Conservation (phyloP, 768 basidiomycete species). For the Myochromella boudieri region DNA sequence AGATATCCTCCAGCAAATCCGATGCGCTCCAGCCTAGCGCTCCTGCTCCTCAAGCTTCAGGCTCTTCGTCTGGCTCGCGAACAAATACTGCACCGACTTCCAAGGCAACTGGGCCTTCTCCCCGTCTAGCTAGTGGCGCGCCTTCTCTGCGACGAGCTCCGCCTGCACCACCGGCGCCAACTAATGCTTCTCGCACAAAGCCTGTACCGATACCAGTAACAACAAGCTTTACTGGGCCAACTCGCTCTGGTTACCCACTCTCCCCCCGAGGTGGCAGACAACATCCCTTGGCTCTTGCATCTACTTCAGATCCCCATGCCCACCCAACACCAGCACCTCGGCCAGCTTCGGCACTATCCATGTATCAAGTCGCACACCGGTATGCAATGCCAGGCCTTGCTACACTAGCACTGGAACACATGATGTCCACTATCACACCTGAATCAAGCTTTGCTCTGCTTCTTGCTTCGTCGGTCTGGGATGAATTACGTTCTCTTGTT, state of each 20-base stretch:
- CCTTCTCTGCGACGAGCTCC: conserved; percentile 24
- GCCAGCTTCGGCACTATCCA: conserved; percentile 70
- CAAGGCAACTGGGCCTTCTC: conserved; percentile 4
- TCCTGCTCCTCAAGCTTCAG: conserved; percentile 17
- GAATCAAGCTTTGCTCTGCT: conserved; percentile 66
- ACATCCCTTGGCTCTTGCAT: conserved; percentile 27
- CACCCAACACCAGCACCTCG: conserved; percentile 64
- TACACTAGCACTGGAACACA: conserved; percentile 69
- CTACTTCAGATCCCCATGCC: conserved; percentile 62
- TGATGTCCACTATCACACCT: conserved; percentile 67
- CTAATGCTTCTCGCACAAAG: conserved; percentile 31
- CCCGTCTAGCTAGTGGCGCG: conserved; percentile 16
- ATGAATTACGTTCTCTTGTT: conserved; percentile 58
- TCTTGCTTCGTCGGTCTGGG: conserved; percentile 67
- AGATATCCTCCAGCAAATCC: conserved; percentile 28
- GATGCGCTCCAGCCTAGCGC: conserved; percentile 25
- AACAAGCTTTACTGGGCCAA: conserved; percentile 29
- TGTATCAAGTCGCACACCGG: conserved; percentile 78
- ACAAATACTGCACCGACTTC: conserved; percentile 3
- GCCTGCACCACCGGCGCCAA: conserved; percentile 18
- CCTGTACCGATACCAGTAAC: conserved; percentile 39
- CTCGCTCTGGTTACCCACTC: conserved; percentile 41
- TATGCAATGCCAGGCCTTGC: conserved; percentile 68
- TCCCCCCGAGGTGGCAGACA: conserved; percentile 47
- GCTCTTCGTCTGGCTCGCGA: conserved; percentile 11